Percentiles rank a stretch among this genome's conserved stretches.
Evolutionary conservation across 371 early-diverging fungal species (phyloP).

Genomic region (Rhizopus arrhizus): DNA sequence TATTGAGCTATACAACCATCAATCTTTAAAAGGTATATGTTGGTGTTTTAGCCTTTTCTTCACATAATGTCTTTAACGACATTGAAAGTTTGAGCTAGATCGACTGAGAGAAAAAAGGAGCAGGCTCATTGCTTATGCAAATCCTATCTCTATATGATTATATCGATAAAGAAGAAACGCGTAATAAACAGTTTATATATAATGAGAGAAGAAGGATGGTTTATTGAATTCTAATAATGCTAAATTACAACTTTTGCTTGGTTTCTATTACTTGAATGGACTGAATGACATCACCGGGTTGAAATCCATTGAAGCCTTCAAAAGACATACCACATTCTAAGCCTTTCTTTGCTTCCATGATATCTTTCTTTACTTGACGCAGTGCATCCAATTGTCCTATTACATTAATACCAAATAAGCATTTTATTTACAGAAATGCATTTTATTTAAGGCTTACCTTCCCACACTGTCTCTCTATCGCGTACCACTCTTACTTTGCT

Average conservation of each 20-base stretch:
- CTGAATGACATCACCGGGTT: constrained; percentile 84
- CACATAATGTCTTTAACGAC: no score
- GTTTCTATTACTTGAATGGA: constrained; percentile 62
- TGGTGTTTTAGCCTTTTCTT: no score
- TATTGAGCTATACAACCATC: no score
- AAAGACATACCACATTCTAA: constrained; percentile 92
- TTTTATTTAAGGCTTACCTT: constrained; percentile 47
- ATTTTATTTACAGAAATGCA: not conserved
- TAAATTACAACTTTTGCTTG: constrained; percentile 40
- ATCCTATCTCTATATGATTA: no score
- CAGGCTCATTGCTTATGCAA: no score
- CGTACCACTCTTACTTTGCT: constrained; percentile 72
- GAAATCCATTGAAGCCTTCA: constrained; percentile 73
- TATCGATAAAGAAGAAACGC: no score
- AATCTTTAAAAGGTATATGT: no score
- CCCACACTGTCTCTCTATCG: constrained; percentile 65
- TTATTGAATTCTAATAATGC: constrained; percentile 1
- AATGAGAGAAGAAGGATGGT: no score
- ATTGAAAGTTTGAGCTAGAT: no score
- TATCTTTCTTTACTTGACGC: constrained; percentile 86
- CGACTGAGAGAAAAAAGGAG: no score
- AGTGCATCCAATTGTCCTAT: constrained; percentile 63
- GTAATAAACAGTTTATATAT: no score
- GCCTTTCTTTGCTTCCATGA: constrained; percentile 85
- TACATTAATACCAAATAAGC: not conserved